Evolutionary conservation across 2,329 filamentous ascomycete species (phyloP), one percentile per base, ranked within the genome.

Genomic region (Neonectria neomacrospora): DNA sequence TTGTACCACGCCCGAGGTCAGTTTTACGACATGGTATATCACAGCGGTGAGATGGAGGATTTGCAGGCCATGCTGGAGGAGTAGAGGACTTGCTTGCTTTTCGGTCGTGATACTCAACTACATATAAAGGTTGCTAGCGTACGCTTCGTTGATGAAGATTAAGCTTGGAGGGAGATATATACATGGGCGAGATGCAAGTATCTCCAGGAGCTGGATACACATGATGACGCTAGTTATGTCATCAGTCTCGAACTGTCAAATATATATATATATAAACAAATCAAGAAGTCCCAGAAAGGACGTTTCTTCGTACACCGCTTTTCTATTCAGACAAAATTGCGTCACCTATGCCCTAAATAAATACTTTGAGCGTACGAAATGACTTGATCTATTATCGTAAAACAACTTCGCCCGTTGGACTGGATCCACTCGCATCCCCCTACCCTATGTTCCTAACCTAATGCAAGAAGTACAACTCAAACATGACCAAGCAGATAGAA

Each of bases 1-100:
- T 72, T 86, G 41, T 85, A 83, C 63, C 69, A 78, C 42, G 73
- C 76, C 4, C 76, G 77, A 56, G 82, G 83, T 0, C 76, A 80
- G 34, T 86, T 87, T 67, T 83, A 83, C 62, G 82, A 85, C 42
- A 86, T 87, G 85, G 80, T 86, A 34, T 80, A 80, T 67, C 83
- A 86, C 61, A 86, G 84, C 58, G 84, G 84, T 1, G 84, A 86
- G 74, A 79, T 82, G 71, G 80, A 81, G 12, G 82, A 83, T 45
- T 65, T 85, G 23, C 76, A 80, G 63, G 70, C 66, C 18, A 63
- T 82, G 22, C 67, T 81, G 32, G 73, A 74, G 28, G 44, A 52
- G 45, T 47, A 55, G 23, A 18, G 14, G 8, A 48, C 28, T 12
- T 20, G 14, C 9, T 48, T 34, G 18, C 20, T 30, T 37, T 45